Percentiles rank a stretch among this genome's conserved stretches.
These are phyloP conservation scores for Pseudodiploospora longispora DNA, from an alignment of 2,329 filamentous ascomycete species.

Conservation along the genomic window DNA sequence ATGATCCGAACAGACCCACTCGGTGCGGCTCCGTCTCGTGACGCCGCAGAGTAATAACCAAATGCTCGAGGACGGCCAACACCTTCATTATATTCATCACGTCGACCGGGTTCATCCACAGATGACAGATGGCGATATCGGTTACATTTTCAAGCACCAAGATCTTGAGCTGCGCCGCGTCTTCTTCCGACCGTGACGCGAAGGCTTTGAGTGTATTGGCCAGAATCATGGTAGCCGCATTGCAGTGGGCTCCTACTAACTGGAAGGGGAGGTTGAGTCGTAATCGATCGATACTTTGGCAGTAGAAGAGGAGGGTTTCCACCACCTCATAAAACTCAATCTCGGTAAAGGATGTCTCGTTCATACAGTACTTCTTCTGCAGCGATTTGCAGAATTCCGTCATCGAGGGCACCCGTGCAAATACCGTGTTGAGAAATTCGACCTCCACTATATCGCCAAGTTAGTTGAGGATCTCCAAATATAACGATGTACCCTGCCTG, in stretches of 20 bases:
- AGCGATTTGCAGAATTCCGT: slow-evolving; percentile 34
- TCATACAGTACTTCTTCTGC: slow-evolving; percentile 39
- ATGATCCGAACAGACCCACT: slow-evolving; percentile 32
- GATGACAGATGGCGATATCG: slow-evolving; percentile 37
- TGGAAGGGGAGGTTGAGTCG: slow-evolving; percentile 45
- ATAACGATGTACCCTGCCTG: background rate
- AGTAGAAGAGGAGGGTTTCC: slow-evolving; percentile 34
- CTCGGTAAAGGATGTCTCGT: slow-evolving; percentile 40
- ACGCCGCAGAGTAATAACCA: slow-evolving; percentile 39
- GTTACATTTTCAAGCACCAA: slow-evolving; percentile 44
- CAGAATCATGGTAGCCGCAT: slow-evolving; percentile 42
- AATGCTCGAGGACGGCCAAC: slow-evolving; percentile 33
- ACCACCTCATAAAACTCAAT: slow-evolving; percentile 35
- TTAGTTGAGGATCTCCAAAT: too few relatives aligned
- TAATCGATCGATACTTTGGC: slow-evolving; percentile 36
- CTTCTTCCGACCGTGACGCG: slow-evolving; percentile 35
- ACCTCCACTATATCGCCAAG: slow-evolving; percentile 34
- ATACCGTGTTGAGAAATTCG: slow-evolving; percentile 37
- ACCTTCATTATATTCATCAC: slow-evolving; percentile 38
- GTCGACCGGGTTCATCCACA: slow-evolving; percentile 45
- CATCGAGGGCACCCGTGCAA: slow-evolving; percentile 38
- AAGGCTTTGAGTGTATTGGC: slow-evolving; percentile 44
- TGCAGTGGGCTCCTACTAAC: slow-evolving; percentile 36
- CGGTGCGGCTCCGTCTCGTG: slow-evolving; percentile 29
- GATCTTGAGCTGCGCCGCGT: slow-evolving; percentile 32